Conservation (phyloP, 1,284 basidiomycete species). For the Agaricales sp. region DNA sequence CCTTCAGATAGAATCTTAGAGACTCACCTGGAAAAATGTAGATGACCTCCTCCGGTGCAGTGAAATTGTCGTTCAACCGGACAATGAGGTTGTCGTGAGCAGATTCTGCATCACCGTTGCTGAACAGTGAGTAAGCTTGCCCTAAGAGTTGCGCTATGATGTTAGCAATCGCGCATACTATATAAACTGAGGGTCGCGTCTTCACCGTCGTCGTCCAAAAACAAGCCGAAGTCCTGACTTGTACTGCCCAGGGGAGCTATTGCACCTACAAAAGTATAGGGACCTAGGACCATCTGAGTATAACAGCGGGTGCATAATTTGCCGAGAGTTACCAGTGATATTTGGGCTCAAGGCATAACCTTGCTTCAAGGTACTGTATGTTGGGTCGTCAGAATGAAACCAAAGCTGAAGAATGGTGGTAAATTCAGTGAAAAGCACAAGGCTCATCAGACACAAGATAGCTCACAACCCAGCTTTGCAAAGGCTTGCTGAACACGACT, state of each 20-base stretch:
- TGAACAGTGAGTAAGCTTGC: constrained; percentile 14
- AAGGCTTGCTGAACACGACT: constrained; percentile 6
- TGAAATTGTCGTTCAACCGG: constrained; percentile 16
- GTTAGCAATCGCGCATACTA: too few species aligned
- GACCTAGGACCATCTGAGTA: constrained; percentile 8
- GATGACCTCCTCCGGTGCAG: constrained; percentile 17
- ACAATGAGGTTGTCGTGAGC: constrained; percentile 17
- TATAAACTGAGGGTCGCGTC: too few species aligned
- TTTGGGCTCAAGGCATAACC: constrained; percentile 6
- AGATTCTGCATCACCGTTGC: constrained; percentile 15
- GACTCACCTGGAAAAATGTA: constrained; percentile 17
- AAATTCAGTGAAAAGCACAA: not conserved
- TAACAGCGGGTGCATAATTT: not conserved
- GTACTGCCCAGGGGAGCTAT: constrained; percentile 15
- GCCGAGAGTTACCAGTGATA: constrained; percentile 2
- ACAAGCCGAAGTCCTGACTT: constrained; percentile 16
- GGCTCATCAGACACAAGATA: not conserved
- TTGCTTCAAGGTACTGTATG: constrained; percentile 4
- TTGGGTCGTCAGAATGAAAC: constrained; percentile 6
- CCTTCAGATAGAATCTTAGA: too few species aligned
- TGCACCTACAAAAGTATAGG: constrained; percentile 14
- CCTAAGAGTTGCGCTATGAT: too few species aligned
- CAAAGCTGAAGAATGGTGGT: not conserved
- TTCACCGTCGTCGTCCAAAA: constrained; percentile 5
- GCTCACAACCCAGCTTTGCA: constrained; percentile 5